phyloP scores from a whole-genome alignment of 768 basidiomycete genomes.

The Naganishia antarctica region DNA sequence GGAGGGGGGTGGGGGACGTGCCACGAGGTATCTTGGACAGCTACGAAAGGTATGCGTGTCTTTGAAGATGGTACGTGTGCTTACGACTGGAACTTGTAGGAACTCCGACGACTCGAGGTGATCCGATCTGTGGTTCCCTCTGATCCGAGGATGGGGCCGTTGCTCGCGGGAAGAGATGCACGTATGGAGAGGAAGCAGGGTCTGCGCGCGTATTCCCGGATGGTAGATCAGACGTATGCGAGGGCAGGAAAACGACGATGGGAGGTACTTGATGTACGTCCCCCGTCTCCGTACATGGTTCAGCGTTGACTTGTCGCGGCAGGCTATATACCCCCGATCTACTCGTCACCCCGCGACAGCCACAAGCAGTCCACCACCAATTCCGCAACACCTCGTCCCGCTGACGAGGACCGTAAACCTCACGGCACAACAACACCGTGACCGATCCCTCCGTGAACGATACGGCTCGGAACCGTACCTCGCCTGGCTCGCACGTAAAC shows the following conservation, averaged over 20 bases:
- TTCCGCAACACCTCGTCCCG: not conserved
- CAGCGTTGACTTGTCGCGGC: too few relatives aligned
- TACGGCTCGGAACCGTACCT: not conserved
- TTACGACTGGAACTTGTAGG: too few relatives aligned
- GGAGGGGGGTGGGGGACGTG: not conserved
- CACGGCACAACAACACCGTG: not conserved
- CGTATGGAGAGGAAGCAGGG: not conserved
- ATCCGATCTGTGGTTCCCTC: not conserved
- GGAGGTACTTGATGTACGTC: constrained; percentile 4
- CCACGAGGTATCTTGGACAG: constrained; percentile 3
- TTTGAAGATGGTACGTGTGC: too few relatives aligned
- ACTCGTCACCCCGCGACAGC: not conserved
- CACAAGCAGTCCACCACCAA: not conserved
- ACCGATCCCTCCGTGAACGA: not conserved
- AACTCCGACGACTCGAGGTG: not conserved
- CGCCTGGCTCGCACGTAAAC: not conserved
- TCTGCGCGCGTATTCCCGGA: not conserved
- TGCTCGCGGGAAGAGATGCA: not conserved
- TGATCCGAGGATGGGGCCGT: not conserved
- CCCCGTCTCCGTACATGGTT: not conserved
- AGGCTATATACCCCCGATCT: not conserved
- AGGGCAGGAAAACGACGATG: not conserved
- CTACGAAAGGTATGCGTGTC: not conserved
- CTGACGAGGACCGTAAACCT: constrained; percentile 8
- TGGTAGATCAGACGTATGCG: constrained; percentile 8